A percentile compares a stretch with the other conserved stretches of the same genome.
These are phyloP conservation scores for Ustilago sp. DNA, from an alignment of 1,284 basidiomycete genomes.

Conservation along the genomic window DNA sequence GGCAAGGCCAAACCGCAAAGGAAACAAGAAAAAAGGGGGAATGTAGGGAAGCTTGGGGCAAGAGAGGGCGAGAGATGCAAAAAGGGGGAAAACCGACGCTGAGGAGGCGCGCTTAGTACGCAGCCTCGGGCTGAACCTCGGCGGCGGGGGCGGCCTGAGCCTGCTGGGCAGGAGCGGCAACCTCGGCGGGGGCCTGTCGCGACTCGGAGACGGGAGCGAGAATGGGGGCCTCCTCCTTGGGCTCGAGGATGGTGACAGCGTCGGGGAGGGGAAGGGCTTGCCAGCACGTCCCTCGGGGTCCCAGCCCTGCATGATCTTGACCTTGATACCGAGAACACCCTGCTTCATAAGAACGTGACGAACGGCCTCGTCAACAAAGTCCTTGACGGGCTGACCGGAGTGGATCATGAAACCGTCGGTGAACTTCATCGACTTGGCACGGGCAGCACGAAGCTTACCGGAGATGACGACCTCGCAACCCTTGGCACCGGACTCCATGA, in stretches of 20 bases:
- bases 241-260: slow-evolving; percentile 89
- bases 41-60: slow-evolving; percentile 43
- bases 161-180: slow-evolving; percentile 42
- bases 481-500: slow-evolving; percentile 99
- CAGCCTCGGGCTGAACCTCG: slow-evolving; percentile 59
- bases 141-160: slow-evolving; percentile 51
- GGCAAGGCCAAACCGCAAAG: slow-evolving; percentile 12
- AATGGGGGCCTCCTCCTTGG: slow-evolving; percentile 75
- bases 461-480: slow-evolving; percentile 99
- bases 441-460: slow-evolving; percentile 98
- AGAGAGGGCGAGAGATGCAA: slow-evolving; percentile 49
- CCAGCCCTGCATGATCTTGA: slow-evolving; percentile 99
- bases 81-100: slow-evolving; percentile 22
- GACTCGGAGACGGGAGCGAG: slow-evolving; percentile 67
- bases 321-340: slow-evolving; percentile 99
- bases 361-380: slow-evolving; percentile 98
- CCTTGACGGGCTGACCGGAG: slow-evolving; percentile 96
- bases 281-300: slow-evolving; percentile 82
- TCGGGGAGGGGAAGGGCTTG: slow-evolving; percentile 94
- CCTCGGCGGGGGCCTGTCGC: slow-evolving; percentile 57
- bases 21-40: slow-evolving; percentile 48
- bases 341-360: slow-evolving; percentile 98
- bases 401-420: slow-evolving; percentile 99
- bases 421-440: slow-evolving; percentile 99
- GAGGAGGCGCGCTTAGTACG: slow-evolving; percentile 45